Base-by-base conservation (phyloP, 495 filamentous ascomycete genomes). In the Endocarpon pusillum region DNA sequence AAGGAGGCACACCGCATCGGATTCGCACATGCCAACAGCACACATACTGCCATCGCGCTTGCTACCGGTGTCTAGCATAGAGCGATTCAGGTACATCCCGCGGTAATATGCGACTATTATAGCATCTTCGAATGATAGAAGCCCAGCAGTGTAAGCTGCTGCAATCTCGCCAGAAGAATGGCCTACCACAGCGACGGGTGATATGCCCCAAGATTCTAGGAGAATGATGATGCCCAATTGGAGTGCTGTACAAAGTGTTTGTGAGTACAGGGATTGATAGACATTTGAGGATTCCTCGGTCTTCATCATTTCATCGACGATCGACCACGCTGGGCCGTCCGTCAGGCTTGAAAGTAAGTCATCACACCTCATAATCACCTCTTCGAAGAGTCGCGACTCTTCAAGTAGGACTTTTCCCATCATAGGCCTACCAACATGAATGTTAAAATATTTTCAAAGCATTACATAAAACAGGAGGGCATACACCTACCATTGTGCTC, bases 151-250 rank as follows among this genome's bases (percentile, higher is more conserved):
- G 36, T 46, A 51, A 1, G 42, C 45, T 10, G 49, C 46, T 5
- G 47, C 47, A 19, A 51, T 46, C 23, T 53, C 49, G 1, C 49
- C 49, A 5, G 32, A 40, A 7, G 44, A 48, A 34, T 53, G 49
- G 1, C 47, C 49, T 7, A 53, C 33, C 1, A 53, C 49, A 2
- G 37, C 31, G 3, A 9, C 30, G 10, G 47, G 49, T 0, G 5
- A 16, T 10, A 53, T 21, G 3, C 39, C 44, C 39, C 30, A 40
- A 3, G 21, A 8, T 4, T 6, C 18, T 4, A 44, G 30, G 3
- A 42, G 19, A 12, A 43, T 30, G 5, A 52, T 36, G 0, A 42
- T 7, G 4, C 17, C 43, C n/a, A 51, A 46, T 18, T 46, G 45
- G 11, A 46, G 24, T 3, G 45, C 42, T 0, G 46, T 40, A 21